Evolutionary conservation across 1,284 basidiomycete species (phyloP).

Genomic region (Rhodotorula sp.): DNA sequence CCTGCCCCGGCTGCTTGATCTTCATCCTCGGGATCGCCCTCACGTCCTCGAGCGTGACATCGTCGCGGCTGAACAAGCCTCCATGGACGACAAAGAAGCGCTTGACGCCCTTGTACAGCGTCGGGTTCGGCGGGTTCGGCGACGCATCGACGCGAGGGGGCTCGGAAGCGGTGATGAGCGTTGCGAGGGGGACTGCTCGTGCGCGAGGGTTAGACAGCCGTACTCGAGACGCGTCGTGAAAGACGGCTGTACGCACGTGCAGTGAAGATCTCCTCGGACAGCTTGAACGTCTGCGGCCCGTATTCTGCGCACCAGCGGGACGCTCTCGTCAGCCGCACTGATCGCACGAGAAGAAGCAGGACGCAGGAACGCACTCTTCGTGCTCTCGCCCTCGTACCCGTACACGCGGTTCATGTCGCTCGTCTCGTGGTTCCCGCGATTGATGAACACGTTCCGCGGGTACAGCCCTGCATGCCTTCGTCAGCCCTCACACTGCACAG

Average conservation of each 20-base stretch:
- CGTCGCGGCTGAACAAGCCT: conserved; percentile 92
- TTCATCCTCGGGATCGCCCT: conserved; percentile 76
- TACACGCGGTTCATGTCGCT: conserved; percentile 25
- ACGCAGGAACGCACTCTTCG: conserved; percentile 69
- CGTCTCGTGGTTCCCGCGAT: conserved; percentile 93
- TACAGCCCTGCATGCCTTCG: conserved; percentile 68
- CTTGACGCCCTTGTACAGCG: conserved; percentile 79
- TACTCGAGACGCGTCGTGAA: too few species aligned
- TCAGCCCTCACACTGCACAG: conserved; percentile 13
- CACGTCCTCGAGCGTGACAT: conserved; percentile 89
- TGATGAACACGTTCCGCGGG: conserved; percentile 82
- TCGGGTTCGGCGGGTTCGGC: conserved; percentile 55
- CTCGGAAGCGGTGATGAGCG: conserved; percentile 74
- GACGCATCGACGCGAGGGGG: conserved; percentile 57
- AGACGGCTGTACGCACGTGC: conserved; percentile 61
- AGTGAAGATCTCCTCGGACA: conserved; percentile 90
- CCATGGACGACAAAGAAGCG: conserved; percentile 96
- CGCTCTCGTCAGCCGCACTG: neutral
- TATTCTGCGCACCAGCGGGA: conserved; percentile 57
- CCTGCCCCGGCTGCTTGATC: conserved; percentile 87
- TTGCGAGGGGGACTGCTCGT: conserved; percentile 78
- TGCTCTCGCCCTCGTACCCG: conserved; percentile 71
- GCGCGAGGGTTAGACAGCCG: neutral
- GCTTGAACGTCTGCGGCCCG: conserved; percentile 78
- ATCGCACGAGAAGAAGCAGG: conserved; percentile 49